phyloP scores from a whole-genome alignment of 208 protist species.

The Acanthamoeba culbertsoni region DNA sequence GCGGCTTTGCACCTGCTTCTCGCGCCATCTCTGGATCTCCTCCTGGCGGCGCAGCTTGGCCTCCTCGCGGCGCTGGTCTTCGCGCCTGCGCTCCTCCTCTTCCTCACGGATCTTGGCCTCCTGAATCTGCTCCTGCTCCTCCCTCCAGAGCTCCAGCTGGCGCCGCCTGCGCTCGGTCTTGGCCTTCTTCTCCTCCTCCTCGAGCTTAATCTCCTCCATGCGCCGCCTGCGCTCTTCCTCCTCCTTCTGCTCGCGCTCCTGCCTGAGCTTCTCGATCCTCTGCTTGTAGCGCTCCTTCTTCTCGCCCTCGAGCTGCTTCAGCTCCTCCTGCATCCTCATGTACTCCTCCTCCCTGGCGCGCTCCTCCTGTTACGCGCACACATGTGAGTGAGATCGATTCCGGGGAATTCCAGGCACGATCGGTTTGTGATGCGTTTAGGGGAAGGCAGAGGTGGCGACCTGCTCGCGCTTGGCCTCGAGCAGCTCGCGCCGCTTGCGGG shows the following conservation, averaged over 20 bases:
- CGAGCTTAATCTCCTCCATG: not conserved
- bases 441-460: not conserved
- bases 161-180: not conserved
- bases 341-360: conserved; percentile 4
- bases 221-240: not conserved
- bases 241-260: conserved; percentile 32
- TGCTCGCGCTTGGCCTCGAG: not conserved
- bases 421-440: not conserved
- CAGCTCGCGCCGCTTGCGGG: conserved; percentile 34
- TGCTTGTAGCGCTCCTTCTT: conserved; percentile 35
- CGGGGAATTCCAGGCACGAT: too few species aligned
- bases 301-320: conserved; percentile 48
- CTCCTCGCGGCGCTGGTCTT: conserved; percentile 46
- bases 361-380: too few species aligned
- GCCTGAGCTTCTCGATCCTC: conserved; percentile 26
- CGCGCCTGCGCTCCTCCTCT: not conserved
- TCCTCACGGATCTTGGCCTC: not conserved
- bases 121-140: conserved; percentile 12
- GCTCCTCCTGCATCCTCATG: not conserved
- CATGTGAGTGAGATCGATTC: too few species aligned
- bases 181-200: not conserved
- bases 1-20: not conserved
- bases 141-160: not conserved
- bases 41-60: not conserved
- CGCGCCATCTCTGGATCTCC: too few species aligned